Percentiles rank a stretch among this genome's conserved stretches.
Evolutionary conservation across 116 monocot species (phyloP).

Genomic region (Posidonia oceanica): DNA sequence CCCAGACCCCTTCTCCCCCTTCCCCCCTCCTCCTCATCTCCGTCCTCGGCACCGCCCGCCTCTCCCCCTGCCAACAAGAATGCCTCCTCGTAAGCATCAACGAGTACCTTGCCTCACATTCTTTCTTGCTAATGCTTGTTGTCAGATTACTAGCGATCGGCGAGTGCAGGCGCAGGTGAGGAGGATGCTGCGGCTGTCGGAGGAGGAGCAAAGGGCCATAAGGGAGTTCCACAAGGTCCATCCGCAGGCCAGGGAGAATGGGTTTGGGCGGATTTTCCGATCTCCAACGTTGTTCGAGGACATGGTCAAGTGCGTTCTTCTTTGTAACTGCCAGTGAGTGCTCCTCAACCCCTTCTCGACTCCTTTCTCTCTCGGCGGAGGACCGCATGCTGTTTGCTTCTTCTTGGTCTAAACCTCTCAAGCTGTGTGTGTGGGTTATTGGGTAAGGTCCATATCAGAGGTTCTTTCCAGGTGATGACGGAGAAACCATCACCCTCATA

Average conservation of each 20-base stretch:
- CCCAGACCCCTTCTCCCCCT: slow-evolving; percentile 18
- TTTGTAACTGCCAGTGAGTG: slow-evolving; percentile 70
- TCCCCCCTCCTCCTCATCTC: slow-evolving; percentile 33
- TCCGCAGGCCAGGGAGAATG: slow-evolving; percentile 18
- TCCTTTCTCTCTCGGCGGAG: background rate
- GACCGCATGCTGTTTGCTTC: too few species aligned
- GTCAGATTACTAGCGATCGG: background rate
- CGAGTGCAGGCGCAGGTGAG: slow-evolving; percentile 45
- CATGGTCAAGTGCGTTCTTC: slow-evolving; percentile 87
- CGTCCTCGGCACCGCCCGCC: slow-evolving; percentile 19
- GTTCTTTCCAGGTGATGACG: too few species aligned
- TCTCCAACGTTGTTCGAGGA: slow-evolving; percentile 79
- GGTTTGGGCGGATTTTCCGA: slow-evolving; percentile 64
- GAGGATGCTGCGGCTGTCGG: slow-evolving; percentile 60
- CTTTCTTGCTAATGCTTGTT: background rate
- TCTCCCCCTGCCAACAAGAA: slow-evolving; percentile 28
- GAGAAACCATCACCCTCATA: too few species aligned
- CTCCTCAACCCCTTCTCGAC: background rate
- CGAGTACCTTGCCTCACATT: too few species aligned
- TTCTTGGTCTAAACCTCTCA: too few species aligned
- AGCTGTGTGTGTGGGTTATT: too few species aligned
- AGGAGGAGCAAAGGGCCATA: slow-evolving; percentile 27
- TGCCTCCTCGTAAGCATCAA: slow-evolving; percentile 24
- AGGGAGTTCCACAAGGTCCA: slow-evolving; percentile 51
- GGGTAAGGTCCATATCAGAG: too few species aligned